Evolutionary conservation across 1,284 basidiomycete genomes (phyloP), one percentile per base, ranked within the genome.

Genomic region (Retiboletus flavoniger): DNA sequence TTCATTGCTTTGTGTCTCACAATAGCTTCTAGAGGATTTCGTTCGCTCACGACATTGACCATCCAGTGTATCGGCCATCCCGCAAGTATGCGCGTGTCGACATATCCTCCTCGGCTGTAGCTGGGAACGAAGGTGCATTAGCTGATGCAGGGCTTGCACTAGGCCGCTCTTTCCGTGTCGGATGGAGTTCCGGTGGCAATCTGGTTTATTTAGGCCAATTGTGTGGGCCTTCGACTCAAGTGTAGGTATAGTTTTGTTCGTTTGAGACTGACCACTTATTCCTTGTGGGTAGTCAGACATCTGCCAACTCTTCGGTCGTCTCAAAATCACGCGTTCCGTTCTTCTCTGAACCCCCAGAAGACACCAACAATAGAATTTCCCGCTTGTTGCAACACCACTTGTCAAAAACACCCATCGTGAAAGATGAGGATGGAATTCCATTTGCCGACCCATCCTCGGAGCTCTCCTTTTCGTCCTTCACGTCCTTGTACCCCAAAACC

Each of bases 111-210:
- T 93, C 91, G 3, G 74, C 80, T 16, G 82, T 84, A 0, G 75
- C 74, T 40, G 85, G 82, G 7, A 77, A 79, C 42, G 93, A 95
- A 68, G 80, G 80, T 9, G 76, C 83, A 32, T 75, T 84, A 44
- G 75, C 84, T 8, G 96, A 98, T 73, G 87, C 92, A 8, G 94
- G 93, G 1, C 74, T 98, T 41, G 80, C 89, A 5, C 76, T 95
- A 53, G 95, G 94, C 16, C 83, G 94, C 28, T 93, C 92, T 21
- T 98, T 95, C 73, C 82, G 95, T 47, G 91, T 90, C 6, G 87
- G 92, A 3, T 98, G 94, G 93, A 93, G 95, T 14, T 89, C 91
- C 0, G 81, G 83, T 44, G 93, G 92, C 1, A 78, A 76, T 43
- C 69, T 97, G 16, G 86, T 87, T 26, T 89, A 95, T 73, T 73